Evolutionary conservation across 352 stramenopile species (phyloP).

Genomic region (Globisporangium middletonii): DNA sequence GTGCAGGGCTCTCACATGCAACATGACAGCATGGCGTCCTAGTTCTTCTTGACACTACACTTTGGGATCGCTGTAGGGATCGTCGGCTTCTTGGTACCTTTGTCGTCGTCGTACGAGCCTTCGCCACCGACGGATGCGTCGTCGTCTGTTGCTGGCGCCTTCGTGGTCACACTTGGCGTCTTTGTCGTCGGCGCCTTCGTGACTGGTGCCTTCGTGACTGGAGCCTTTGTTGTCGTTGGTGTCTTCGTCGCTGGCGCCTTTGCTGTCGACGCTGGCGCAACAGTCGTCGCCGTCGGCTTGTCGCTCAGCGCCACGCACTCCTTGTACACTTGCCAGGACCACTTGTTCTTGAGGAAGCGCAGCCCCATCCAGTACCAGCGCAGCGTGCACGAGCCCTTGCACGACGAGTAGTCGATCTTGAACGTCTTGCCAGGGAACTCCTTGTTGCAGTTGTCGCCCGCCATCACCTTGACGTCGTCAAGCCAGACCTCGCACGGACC

Average conservation of each 20-base stretch:
- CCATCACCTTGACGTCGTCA: conserved; percentile 23
- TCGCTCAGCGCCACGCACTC: conserved; percentile 21
- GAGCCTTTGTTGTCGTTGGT: conserved; percentile 1
- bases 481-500: conserved; percentile 42
- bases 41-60: conserved; percentile 13
- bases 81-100: background rate
- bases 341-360: conserved; percentile 35
- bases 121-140: conserved; percentile 4
- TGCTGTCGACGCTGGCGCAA: background rate
- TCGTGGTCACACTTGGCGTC: background rate
- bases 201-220: background rate
- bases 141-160: background rate
- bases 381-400: conserved; percentile 27
- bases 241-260: background rate
- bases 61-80: conserved; percentile 5
- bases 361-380: conserved; percentile 38
- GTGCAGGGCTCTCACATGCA: background rate
- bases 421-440: conserved; percentile 28
- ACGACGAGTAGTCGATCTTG: conserved; percentile 31
- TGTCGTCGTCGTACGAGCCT: conserved; percentile 2
- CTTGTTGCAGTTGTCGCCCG: conserved; percentile 30
- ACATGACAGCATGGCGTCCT: background rate
- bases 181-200: background rate
- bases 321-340: conserved; percentile 61
- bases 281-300: conserved; percentile 2